Conservation (phyloP, 352 stramenopile species). For the Phytophthora kernoviae region DNA sequence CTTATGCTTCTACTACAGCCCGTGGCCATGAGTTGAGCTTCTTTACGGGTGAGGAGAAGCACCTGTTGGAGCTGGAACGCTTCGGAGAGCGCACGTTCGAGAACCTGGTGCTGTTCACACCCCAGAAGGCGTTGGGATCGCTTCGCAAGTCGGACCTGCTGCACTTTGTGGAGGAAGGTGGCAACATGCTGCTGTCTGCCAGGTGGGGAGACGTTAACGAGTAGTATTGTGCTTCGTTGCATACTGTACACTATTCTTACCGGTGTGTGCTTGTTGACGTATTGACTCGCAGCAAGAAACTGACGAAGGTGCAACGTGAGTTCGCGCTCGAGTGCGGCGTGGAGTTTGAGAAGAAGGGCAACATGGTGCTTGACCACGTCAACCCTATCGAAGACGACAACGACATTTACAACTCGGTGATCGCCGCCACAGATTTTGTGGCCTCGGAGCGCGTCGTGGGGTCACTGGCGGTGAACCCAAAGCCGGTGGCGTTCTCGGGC, state of each 20-base stretch:
- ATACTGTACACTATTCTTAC: neutral
- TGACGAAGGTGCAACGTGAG: constrained; percentile 84
- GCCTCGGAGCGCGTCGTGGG: constrained; percentile 70
- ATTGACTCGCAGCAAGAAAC: constrained; percentile 43
- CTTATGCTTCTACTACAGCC: constrained; percentile 25
- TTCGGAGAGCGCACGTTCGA: constrained; percentile 90
- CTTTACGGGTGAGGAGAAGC: constrained; percentile 49
- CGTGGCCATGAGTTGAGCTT: constrained; percentile 74
- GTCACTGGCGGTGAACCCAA: constrained; percentile 53
- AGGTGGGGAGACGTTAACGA: constrained; percentile 8
- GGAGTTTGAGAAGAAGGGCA: constrained; percentile 89
- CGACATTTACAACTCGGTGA: constrained; percentile 83
- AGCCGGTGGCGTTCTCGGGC: constrained; percentile 77
- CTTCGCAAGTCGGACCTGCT: constrained; percentile 75
- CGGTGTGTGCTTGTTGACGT: neutral
- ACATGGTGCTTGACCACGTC: constrained; percentile 89
- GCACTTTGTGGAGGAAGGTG: constrained; percentile 86
- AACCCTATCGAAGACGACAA: constrained; percentile 51
- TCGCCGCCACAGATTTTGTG: constrained; percentile 75
- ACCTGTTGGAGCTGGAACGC: constrained; percentile 63
- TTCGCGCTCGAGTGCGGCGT: constrained; percentile 89
- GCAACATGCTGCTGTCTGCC: constrained; percentile 81
- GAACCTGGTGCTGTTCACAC: constrained; percentile 90
- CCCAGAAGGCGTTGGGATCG: constrained; percentile 75
- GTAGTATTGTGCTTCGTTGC: constrained; percentile 10